These are phyloP conservation scores for Striga hermonthica DNA, from an alignment of 305 asterid species.

Conservation along the genomic window DNA sequence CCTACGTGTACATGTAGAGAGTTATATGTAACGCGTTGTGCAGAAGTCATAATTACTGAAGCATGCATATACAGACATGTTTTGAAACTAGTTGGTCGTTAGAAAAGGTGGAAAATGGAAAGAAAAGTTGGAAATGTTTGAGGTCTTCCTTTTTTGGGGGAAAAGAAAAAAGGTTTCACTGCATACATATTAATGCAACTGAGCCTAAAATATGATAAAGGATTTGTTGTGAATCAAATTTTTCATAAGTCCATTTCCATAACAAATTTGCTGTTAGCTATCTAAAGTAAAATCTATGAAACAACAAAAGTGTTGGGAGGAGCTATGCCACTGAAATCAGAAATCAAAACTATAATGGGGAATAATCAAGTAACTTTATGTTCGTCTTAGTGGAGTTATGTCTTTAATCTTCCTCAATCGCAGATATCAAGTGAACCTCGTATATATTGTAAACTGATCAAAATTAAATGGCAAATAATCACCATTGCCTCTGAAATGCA, in stretches of 20 bases:
- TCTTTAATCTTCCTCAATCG: neutral
- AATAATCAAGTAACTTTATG: neutral
- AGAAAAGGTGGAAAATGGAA: too few species aligned
- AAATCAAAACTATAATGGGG: neutral
- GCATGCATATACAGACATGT: too few species aligned
- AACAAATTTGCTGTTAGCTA: neutral
- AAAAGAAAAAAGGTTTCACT: neutral
- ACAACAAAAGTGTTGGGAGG: neutral
- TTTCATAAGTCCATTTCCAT: neutral
- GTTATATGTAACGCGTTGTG: too few species aligned
- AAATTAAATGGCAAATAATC: too few species aligned
- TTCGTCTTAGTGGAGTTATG: neutral
- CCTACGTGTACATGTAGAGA: too few species aligned
- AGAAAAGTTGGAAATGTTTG: neutral
- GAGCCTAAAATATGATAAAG: neutral
- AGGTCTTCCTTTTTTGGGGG: neutral
- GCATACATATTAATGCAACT: neutral
- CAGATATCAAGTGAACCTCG: neutral
- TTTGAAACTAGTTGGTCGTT: too few species aligned
- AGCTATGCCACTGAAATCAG: neutral
- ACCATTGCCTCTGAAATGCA: too few species aligned
- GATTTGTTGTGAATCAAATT: neutral
- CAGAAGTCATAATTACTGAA: too few species aligned
- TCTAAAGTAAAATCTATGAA: neutral
- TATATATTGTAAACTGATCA: neutral